Evolutionary conservation across 169 alveolate species (phyloP), one percentile per base, ranked within the genome.

Genomic region (Babesia sp.): DNA sequence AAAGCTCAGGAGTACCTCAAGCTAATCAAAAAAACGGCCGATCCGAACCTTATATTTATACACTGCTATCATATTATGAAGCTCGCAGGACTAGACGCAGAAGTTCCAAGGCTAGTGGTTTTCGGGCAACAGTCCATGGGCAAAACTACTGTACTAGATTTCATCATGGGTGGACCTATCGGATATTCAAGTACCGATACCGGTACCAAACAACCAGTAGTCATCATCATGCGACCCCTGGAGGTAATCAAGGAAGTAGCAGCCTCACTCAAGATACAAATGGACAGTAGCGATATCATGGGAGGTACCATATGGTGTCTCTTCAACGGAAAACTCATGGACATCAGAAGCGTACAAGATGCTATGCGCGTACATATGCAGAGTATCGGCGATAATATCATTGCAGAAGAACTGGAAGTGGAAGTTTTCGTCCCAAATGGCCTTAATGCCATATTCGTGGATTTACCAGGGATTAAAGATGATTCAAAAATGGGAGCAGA

Each of bases 111-210:
- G 36, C 82, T 93, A 20, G 97, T 93, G 18, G 95, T 93, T 33
- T 92, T 93, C 53, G 97, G 97, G 9, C 97, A 93, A 54, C 97
- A 93, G 81, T 87, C 93, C 39, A 93, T 93, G 97, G 97, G 96
- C 26, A 93, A 93, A 60, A 93, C 97, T 11, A 93, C 97, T 1
- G 90, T 93, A 34, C 80, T 90, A 42, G 97, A 93, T 69, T 93
- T 83, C 67, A 91, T 93, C 56, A 92, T 93, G 94, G 97, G 97
- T 12, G 96, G 95, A 24, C 97, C 97, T 5, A 90, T 93, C 57
- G 97, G 97, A 1, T 93, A 92, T 81, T 85, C 93, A 11, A 83
- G 94, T 68, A 90, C 94, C 1, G 95, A 93, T 67, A 93, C 93
- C n/a, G 97, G 96, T 20, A 93, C 97, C 14, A 90, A 90, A 46